These are phyloP conservation scores for Sphaerulina vaccinii DNA, from an alignment of 2,329 filamentous ascomycete species.

Conservation along the genomic window DNA sequence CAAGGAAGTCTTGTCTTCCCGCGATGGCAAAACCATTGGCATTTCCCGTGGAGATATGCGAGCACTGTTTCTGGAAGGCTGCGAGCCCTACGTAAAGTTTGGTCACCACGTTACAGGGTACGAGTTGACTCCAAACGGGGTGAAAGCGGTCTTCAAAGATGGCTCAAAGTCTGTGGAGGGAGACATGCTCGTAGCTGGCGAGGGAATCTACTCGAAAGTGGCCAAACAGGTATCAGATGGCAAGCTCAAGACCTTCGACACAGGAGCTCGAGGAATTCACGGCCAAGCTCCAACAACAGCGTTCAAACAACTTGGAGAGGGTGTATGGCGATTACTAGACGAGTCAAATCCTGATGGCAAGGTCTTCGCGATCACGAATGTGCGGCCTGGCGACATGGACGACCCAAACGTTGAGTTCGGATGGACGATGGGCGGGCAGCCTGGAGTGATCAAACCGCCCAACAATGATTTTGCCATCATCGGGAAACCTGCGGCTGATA, in stretches of 20 bases:
- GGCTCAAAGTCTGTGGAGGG: conserved; percentile 60
- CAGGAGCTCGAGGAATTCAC: conserved; percentile 63
- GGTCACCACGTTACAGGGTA: conserved; percentile 58
- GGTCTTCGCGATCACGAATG: conserved; percentile 62
- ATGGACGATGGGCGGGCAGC: conserved; percentile 62
- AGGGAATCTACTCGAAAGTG: conserved; percentile 62
- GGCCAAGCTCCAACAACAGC: conserved; percentile 63
- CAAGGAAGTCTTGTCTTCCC: conserved; percentile 44
- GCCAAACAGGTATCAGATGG: conserved; percentile 60
- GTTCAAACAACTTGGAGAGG: conserved; percentile 62
- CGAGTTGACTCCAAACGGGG: conserved; percentile 55
- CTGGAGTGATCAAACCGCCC: conserved; percentile 57
- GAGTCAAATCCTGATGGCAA: conserved; percentile 46
- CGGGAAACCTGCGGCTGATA: conserved; percentile 56
- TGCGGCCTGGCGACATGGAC: conserved; percentile 60
- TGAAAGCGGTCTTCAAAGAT: conserved; percentile 59
- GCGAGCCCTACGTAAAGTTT: conserved; percentile 58
- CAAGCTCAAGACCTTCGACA: conserved; percentile 61
- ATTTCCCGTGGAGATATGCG: conserved; percentile 65
- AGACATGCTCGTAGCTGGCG: conserved; percentile 59
- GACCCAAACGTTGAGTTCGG: conserved; percentile 58
- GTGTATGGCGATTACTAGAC: conserved; percentile 60
- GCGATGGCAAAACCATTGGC: conserved; percentile 60
- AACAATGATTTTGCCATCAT: conserved; percentile 61
- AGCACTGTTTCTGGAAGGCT: conserved; percentile 56